A percentile compares a stretch with the other conserved stretches of the same genome.
Evolutionary conservation across 257 asterid species (phyloP).

Genomic region (Solanum sejunctum): DNA sequence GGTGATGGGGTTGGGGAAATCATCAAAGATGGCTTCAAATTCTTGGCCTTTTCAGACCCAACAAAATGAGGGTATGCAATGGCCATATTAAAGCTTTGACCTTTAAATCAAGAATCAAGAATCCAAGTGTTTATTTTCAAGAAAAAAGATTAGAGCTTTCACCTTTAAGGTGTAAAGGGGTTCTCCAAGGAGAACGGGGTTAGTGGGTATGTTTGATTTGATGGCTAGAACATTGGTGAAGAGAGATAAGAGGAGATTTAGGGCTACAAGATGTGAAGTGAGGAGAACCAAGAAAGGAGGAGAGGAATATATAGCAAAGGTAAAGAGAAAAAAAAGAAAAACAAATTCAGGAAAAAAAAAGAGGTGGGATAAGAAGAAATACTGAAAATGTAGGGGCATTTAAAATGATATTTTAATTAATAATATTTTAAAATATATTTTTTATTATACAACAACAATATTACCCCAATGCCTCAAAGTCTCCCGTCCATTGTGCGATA

Average conservation of each 20-base stretch:
- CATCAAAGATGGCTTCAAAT: slow-evolving; percentile 4
- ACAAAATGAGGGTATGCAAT: slow-evolving; percentile 18
- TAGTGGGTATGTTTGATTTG: neutral
- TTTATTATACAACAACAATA: too few relatives aligned
- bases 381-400: too few relatives aligned
- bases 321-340: neutral
- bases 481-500: too few relatives aligned
- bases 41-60: slow-evolving; percentile 5
- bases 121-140: neutral
- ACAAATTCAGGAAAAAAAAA: neutral
- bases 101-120: neutral
- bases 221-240: neutral
- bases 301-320: neutral
- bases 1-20: neutral
- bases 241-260: neutral
- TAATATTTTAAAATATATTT: too few relatives aligned
- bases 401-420: too few relatives aligned
- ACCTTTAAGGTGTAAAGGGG: neutral
- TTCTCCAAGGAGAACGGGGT: neutral
- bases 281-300: neutral
- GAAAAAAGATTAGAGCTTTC: neutral
- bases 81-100: slow-evolving; percentile 5
- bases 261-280: neutral
- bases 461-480: too few relatives aligned
- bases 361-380: neutral